A percentile compares a stretch with the other conserved stretches of the same genome.
Evolutionary conservation across 371 early-diverging fungal species (phyloP).

Genomic region (Mortierella polycephala): DNA sequence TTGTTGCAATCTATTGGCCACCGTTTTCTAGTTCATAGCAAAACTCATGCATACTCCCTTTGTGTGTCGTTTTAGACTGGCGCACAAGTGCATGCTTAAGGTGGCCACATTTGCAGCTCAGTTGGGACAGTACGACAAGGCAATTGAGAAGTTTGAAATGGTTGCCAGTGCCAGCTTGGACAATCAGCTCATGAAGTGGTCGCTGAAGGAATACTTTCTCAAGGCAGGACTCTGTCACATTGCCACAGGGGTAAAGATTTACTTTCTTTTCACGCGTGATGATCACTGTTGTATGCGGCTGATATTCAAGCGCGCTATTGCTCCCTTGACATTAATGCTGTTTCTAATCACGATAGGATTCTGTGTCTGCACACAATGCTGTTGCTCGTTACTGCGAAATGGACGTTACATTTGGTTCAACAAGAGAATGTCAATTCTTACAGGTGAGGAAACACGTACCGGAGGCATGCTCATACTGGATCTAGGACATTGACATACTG

Average conservation of each 20-base stretch:
- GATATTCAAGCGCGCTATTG: neutral
- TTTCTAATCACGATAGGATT: slow-evolving; percentile 62
- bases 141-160: slow-evolving; percentile 87
- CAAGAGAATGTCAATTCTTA: slow-evolving; percentile 88
- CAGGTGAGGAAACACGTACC: slow-evolving; percentile 56
- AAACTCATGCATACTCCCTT: neutral
- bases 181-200: slow-evolving; percentile 93
- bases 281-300: neutral
- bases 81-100: slow-evolving; percentile 90
- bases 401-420: slow-evolving; percentile 86
- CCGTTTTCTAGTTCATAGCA: no score
- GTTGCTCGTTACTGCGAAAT: slow-evolving; percentile 84
- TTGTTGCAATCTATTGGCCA: neutral
- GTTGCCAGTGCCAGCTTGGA: slow-evolving; percentile 86
- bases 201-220: slow-evolving; percentile 92
- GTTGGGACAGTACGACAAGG: slow-evolving; percentile 87
- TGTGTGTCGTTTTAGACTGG: slow-evolving; percentile 64
- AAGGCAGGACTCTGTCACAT: slow-evolving; percentile 94
- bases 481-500: no score
- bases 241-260: slow-evolving; percentile 66
- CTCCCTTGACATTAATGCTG: no score
- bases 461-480: neutral
- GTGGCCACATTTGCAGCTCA: slow-evolving; percentile 93
- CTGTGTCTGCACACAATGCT: slow-evolving; percentile 75
- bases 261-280: neutral